phyloP scores from a whole-genome alignment of 2,329 filamentous ascomycete genomes.

The Geosmithia putterillii region DNA sequence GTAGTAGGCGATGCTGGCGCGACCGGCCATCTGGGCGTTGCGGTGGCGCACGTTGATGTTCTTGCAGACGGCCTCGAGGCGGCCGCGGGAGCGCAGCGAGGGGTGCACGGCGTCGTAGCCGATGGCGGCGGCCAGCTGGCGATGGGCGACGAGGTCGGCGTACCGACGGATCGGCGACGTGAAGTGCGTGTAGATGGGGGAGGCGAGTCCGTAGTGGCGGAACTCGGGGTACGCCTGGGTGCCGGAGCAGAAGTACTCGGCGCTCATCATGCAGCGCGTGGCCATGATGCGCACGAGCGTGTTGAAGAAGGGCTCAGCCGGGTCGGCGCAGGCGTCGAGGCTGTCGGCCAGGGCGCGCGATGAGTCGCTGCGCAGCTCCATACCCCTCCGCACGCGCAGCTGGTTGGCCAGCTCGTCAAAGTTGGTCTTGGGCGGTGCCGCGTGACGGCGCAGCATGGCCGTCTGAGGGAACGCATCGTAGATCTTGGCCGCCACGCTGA shows the following conservation, averaged over 20 bases:
- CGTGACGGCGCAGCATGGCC: constrained; percentile 85
- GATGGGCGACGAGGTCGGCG: constrained; percentile 88
- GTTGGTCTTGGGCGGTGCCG: constrained; percentile 83
- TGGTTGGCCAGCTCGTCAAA: constrained; percentile 92
- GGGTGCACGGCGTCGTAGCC: constrained; percentile 81
- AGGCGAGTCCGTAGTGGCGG: constrained; percentile 91
- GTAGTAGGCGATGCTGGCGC: constrained; percentile 94
- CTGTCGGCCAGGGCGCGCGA: constrained; percentile 91
- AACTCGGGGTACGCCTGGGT: constrained; percentile 90
- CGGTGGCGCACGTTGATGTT: constrained; percentile 98
- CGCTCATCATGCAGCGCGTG: constrained; percentile 97
- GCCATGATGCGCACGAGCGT: constrained; percentile 95
- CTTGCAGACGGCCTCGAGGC: constrained; percentile 87
- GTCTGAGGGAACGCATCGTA: constrained; percentile 91
- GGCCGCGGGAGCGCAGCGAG: constrained; percentile 66
- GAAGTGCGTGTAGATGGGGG: constrained; percentile 97
- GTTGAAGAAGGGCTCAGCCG: constrained; percentile 88
- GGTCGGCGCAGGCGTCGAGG: constrained; percentile 72
- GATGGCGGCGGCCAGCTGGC: constrained; percentile 90
- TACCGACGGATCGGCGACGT: constrained; percentile 95
- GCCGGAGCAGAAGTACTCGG: constrained; percentile 95
- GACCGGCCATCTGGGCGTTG: constrained; percentile 90
- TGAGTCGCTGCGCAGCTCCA: constrained; percentile 73
- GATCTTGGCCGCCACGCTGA: constrained; percentile 81
- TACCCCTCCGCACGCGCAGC: constrained; percentile 71